Evolutionary conservation across 768 basidiomycete genomes (phyloP).

Genomic region (Pholiota conissans): DNA sequence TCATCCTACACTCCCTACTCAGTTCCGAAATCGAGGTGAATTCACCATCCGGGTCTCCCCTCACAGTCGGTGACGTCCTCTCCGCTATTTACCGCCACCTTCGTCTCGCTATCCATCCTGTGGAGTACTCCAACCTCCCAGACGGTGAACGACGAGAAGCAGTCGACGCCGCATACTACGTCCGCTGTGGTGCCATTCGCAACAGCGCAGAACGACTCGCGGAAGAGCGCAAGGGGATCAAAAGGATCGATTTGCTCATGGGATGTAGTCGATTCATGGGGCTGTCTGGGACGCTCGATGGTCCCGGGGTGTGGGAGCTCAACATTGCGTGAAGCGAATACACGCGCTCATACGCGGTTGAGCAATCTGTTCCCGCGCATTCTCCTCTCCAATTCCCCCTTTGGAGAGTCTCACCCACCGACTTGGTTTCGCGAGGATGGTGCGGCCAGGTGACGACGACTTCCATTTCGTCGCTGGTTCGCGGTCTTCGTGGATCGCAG

Average conservation of each 20-base stretch:
- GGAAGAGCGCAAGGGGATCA: conserved; percentile 50
- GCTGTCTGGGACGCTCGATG: conserved; percentile 41
- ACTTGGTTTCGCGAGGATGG: neutral
- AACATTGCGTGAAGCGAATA: conserved; percentile 28
- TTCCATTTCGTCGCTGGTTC: neutral
- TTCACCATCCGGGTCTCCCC: conserved; percentile 24
- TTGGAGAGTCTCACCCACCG: neutral
- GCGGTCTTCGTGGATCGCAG: neutral
- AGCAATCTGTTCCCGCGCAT: neutral
- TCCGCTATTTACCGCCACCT: conserved; percentile 45
- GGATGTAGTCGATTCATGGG: conserved; percentile 49
- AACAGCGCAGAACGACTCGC: conserved; percentile 29
- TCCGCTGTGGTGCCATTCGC: conserved; percentile 35
- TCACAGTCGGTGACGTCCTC: conserved; percentile 52
- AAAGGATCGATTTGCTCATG: conserved; percentile 55
- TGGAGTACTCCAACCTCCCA: conserved; percentile 43
- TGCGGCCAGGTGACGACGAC: neutral
- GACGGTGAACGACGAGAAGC: conserved; percentile 29
- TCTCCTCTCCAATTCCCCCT: neutral
- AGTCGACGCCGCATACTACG: conserved; percentile 47
- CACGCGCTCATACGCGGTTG: neutral
- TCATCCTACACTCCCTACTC: conserved; percentile 34
- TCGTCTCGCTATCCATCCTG: conserved; percentile 40
- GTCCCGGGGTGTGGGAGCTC: conserved; percentile 45
- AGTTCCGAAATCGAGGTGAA: conserved; percentile 34